Evolutionary conservation across 176 grass and related monocot species (phyloP).

Genomic region (Zea luxurians): DNA sequence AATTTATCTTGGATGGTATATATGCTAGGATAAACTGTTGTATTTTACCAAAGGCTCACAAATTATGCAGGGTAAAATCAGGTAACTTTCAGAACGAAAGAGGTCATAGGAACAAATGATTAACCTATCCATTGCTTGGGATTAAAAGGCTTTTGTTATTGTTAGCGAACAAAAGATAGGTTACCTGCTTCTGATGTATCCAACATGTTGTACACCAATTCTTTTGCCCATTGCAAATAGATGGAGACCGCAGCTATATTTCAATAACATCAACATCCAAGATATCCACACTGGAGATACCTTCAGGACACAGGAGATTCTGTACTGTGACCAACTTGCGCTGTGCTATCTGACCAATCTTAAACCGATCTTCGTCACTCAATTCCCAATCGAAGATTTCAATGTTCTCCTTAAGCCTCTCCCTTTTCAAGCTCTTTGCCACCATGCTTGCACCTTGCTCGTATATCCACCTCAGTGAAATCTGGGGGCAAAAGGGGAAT

Average conservation of each 20-base stretch:
- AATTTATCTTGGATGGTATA: not conserved
- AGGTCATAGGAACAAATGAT: not conserved
- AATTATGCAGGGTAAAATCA: conserved; percentile 1
- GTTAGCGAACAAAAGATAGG: not conserved
- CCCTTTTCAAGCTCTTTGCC: conserved; percentile 53
- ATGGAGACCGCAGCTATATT: conserved; percentile 23
- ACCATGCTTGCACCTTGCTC: conserved; percentile 64
- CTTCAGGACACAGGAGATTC: conserved; percentile 40
- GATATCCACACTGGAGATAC: conserved; percentile 34
- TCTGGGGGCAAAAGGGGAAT: conserved; percentile 28
- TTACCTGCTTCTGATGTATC: conserved; percentile 2
- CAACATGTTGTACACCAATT: not conserved
- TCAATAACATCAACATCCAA: conserved; percentile 52
- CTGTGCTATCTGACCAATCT: conserved; percentile 52
- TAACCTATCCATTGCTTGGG: not conserved
- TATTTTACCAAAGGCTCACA: not conserved
- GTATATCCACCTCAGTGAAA: conserved; percentile 63
- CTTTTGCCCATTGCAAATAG: not conserved
- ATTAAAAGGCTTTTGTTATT: not conserved
- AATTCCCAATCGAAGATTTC: conserved; percentile 66
- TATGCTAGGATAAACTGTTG: not conserved
- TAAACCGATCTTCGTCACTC: conserved; percentile 49
- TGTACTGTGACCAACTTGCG: conserved; percentile 26
- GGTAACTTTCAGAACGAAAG: not conserved
- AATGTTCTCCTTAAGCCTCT: conserved; percentile 54